Conservation (phyloP, 768 basidiomycete genomes). For the Psilocybe sp. region DNA sequence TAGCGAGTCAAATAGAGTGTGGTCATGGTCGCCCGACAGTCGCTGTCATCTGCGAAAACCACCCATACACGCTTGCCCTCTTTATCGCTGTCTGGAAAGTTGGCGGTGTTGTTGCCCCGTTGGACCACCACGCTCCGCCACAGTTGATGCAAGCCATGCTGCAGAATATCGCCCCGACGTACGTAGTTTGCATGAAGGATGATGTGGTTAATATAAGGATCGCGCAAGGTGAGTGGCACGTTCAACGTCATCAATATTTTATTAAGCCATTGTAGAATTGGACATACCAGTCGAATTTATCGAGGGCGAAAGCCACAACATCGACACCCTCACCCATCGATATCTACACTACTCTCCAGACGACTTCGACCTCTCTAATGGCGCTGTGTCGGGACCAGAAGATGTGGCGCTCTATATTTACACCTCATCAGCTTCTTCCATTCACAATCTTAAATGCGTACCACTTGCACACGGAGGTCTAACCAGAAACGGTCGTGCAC, state of each 20-base stretch:
- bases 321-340: slow-evolving; percentile 16
- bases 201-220: too few relatives aligned
- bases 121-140: slow-evolving; percentile 23
- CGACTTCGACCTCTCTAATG: too few relatives aligned
- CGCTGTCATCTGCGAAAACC: slow-evolving; percentile 25
- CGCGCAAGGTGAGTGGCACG: too few relatives aligned
- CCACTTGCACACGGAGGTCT: slow-evolving; percentile 21
- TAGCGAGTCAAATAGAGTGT: slow-evolving; percentile 19
- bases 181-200: slow-evolving; percentile 7
- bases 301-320: slow-evolving; percentile 8
- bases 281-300: neutral
- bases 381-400: too few relatives aligned
- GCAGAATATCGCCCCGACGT: slow-evolving; percentile 17
- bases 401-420: slow-evolving; percentile 20
- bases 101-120: slow-evolving; percentile 24
- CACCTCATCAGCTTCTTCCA: slow-evolving; percentile 28
- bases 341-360: slow-evolving; percentile 13
- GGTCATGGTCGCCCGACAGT: slow-evolving; percentile 17
- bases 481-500: slow-evolving; percentile 5
- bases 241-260: too few relatives aligned
- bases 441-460: slow-evolving; percentile 27
- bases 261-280: slow-evolving; percentile 1
- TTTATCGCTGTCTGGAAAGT: slow-evolving; percentile 28
- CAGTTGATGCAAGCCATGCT: slow-evolving; percentile 23
- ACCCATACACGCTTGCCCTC: slow-evolving; percentile 22